Evolutionary conservation across 139 green algal genomes (phyloP), one percentile per base, ranked within the genome.

Genomic region (Chlamydomonas asymmetrica): DNA sequence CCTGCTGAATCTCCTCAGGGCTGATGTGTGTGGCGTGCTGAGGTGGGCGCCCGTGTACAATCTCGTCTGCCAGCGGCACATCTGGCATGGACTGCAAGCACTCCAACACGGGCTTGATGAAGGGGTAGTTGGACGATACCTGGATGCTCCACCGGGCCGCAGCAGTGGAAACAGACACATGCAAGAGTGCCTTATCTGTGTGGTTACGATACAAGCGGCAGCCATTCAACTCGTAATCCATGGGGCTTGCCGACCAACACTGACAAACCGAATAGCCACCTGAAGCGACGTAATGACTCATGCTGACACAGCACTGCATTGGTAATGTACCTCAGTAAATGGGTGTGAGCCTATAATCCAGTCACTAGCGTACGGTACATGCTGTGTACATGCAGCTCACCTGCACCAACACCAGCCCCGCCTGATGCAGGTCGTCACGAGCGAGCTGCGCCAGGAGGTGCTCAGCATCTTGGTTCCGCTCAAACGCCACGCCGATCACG

Each of bases 11-110:
- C 23, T 25, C 37, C 32, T 48, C 54, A 20, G 10, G 31, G 25
- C 32, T 22, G 9, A 78, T n/a, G 80, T 75, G 81, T 25, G 2
- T 56, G 18, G 34, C 34, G 22, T 5, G 29, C 16, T 54, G 4
- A 20, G 82, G 48, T 7, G 27, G 27, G 9, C 32, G 20, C 0
- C 48, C 66, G 23, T 66, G 65, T 60, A 87, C 74, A 45, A 86
- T 71, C 77, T 89, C 80, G 25, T 83, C 72, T 16, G 74, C 64
- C 20, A 88, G 56, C 0, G 82, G 82, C 52, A 88, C 66, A 4
- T 23, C n/a, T 0, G 66, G 25, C 78, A 88, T 83, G 52, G n/a
- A n/a, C 52, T 89, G 80, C 37, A 89, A 71, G 61, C 73, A 76
- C n/a, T 77, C 37, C 69, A 89, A 80, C 61, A 88, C 76, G 8